phyloP scores from a whole-genome alignment of 1,284 basidiomycete species.

The Ceraceosorus guamensis region DNA sequence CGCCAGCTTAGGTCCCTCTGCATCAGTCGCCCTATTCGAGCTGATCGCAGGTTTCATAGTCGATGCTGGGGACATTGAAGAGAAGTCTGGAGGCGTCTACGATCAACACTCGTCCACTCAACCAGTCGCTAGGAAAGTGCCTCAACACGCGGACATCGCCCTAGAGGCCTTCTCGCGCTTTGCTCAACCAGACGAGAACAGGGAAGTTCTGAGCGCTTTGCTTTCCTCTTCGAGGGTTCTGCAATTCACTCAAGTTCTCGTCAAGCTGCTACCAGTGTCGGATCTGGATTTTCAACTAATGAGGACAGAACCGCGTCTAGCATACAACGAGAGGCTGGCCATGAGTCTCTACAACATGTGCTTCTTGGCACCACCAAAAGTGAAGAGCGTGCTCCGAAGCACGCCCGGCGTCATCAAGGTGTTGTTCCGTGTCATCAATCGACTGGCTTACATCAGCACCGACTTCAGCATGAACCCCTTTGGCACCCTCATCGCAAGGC shows the following conservation, averaged over 20 bases:
- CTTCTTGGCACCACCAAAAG: slow-evolving; percentile 67
- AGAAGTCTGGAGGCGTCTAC: slow-evolving; percentile 55
- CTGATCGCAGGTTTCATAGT: slow-evolving; percentile 69
- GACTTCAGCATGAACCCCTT: slow-evolving; percentile 57
- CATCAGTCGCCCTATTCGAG: slow-evolving; percentile 59
- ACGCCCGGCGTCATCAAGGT: slow-evolving; percentile 49
- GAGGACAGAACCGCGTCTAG: slow-evolving; percentile 62
- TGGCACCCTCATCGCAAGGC: slow-evolving; percentile 62
- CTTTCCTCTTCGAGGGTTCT: slow-evolving; percentile 60
- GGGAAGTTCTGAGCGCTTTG: slow-evolving; percentile 61
- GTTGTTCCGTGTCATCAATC: slow-evolving; percentile 51
- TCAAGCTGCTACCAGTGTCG: slow-evolving; percentile 72
- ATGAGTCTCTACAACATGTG: slow-evolving; percentile 77
- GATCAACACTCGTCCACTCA: slow-evolving; percentile 20
- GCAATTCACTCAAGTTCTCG: slow-evolving; percentile 62
- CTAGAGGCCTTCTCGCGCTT: slow-evolving; percentile 75
- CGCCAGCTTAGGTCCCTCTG: slow-evolving; percentile 45
- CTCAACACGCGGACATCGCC: slow-evolving; percentile 64
- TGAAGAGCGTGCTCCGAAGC: slow-evolving; percentile 64
- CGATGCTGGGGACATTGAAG: slow-evolving; percentile 62
- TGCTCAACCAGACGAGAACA: slow-evolving; percentile 69
- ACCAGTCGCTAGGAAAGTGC: slow-evolving; percentile 33
- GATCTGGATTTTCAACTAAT: slow-evolving; percentile 69
- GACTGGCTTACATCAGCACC: slow-evolving; percentile 50
- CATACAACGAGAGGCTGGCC: slow-evolving; percentile 69